Percentiles rank a stretch among this genome's conserved stretches.
Conservation (phyloP, 2,329 filamentous ascomycete genomes). For the Pezicula rhizophila region DNA sequence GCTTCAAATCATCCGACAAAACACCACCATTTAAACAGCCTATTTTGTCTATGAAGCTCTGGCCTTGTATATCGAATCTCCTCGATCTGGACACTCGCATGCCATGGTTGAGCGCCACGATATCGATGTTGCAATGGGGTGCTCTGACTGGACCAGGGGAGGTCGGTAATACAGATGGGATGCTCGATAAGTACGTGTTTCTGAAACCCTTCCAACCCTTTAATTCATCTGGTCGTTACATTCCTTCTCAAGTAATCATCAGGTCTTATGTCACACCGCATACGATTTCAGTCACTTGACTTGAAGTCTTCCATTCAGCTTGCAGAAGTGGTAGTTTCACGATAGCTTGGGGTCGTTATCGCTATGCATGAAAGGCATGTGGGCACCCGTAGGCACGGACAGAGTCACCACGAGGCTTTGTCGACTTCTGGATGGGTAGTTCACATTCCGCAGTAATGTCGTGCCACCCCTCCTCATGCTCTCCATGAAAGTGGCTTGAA, state of each 20-base stretch:
- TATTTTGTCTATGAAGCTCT: conserved; percentile 70
- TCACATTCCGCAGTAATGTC: conserved; percentile 5
- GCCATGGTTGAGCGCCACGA: conserved; percentile 78
- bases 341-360: conserved; percentile 17
- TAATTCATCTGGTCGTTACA: conserved; percentile 8
- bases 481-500: conserved; percentile 2
- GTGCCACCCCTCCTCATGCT: conserved; percentile 12
- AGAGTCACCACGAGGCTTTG: background rate
- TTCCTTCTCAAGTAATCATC: conserved; percentile 7
- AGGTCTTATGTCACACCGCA: conserved; percentile 38
- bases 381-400: conserved; percentile 3
- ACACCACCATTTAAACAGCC: conserved; percentile 22
- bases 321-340: conserved; percentile 20
- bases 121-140: conserved; percentile 72
- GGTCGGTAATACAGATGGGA: conserved; percentile 68
- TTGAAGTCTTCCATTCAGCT: conserved; percentile 21
- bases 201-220: conserved; percentile 12
- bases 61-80: conserved; percentile 66
- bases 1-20: conserved; percentile 7
- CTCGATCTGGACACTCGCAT: conserved; percentile 72
- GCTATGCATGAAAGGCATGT: conserved; percentile 23
- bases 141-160: conserved; percentile 67
- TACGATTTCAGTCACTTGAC: conserved; percentile 57
- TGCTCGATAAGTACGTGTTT: conserved; percentile 72
- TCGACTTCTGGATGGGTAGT: background rate